phyloP scores from a whole-genome alignment of 140 eudicot genomes.

The Anethum foeniculum region DNA sequence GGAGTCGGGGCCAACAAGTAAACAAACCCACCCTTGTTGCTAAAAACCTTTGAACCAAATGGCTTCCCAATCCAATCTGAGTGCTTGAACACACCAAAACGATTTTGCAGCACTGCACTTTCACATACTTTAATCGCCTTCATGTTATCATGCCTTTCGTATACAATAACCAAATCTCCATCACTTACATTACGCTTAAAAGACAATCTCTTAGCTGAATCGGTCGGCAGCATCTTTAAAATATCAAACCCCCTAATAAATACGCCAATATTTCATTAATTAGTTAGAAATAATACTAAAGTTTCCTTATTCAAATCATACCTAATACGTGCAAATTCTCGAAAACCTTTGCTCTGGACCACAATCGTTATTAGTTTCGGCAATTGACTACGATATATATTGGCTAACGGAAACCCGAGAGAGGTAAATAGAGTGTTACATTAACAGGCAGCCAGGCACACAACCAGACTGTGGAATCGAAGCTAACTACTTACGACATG shows the following conservation, averaged over 20 bases:
- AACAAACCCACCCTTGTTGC: slow-evolving; percentile 72
- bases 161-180: slow-evolving; percentile 82
- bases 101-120: slow-evolving; percentile 57
- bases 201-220: slow-evolving; percentile 39
- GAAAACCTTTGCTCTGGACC: neutral
- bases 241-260: neutral
- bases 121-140: slow-evolving; percentile 67
- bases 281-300: neutral
- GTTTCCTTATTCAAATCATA: neutral
- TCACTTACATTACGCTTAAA: slow-evolving; percentile 43
- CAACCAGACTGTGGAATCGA: too few relatives aligned
- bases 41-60: slow-evolving; percentile 71
- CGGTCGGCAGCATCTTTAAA: slow-evolving; percentile 40
- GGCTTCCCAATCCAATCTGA: slow-evolving; percentile 82
- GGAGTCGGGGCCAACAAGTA: slow-evolving; percentile 91
- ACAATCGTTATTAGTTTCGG: too few relatives aligned
- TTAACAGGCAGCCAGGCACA: neutral
- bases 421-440: neutral
- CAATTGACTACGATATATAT: too few relatives aligned
- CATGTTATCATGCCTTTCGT: slow-evolving; percentile 75
- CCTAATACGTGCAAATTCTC: neutral
- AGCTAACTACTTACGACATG: too few relatives aligned
- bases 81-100: slow-evolving; percentile 80
- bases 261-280: neutral
- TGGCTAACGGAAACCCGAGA: neutral